Percentiles rank a stretch among this genome's conserved stretches.
phyloP scores from a whole-genome alignment of 164 flowering plant species.

The Macadamia tetraphylla region DNA sequence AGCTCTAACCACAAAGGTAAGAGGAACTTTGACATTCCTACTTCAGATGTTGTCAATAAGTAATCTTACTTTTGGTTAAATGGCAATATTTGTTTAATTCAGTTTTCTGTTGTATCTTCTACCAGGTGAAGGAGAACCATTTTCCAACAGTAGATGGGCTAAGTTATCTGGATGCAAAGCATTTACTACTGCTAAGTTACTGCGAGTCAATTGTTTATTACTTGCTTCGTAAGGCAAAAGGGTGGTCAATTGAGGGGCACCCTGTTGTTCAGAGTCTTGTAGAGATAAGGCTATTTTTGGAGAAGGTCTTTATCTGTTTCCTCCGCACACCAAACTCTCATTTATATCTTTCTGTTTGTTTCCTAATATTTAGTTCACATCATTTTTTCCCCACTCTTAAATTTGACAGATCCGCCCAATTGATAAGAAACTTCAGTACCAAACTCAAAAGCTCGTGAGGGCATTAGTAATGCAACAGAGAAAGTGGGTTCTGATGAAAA shows the following conservation, averaged over 20 bases:
- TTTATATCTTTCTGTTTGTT: neutral
- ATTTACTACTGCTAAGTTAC: constrained; percentile 73
- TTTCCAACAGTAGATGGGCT: constrained; percentile 77
- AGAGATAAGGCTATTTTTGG: constrained; percentile 77
- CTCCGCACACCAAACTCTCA: neutral
- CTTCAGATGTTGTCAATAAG: neutral
- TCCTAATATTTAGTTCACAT: neutral
- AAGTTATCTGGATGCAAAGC: constrained; percentile 89
- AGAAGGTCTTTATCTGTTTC: constrained; percentile 51
- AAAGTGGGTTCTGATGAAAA: constrained; percentile 27
- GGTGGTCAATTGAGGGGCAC: constrained; percentile 72
- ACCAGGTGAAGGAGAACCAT: constrained; percentile 67
- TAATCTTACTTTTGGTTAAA: neutral
- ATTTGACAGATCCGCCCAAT: constrained; percentile 72
- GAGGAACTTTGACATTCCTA: neutral
- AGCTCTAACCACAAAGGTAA: constrained; percentile 59
- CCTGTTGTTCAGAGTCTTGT: constrained; percentile 81
- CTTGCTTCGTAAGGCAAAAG: constrained; percentile 79
- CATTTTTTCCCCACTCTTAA: neutral
- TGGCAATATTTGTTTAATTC: neutral
- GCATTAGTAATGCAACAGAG: constrained; percentile 22
- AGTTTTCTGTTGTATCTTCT: neutral
- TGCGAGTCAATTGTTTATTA: constrained; percentile 88
- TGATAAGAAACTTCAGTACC: constrained; percentile 80
- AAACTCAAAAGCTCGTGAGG: constrained; percentile 69